Evolutionary conservation across 352 stramenopile species (phyloP).

Genomic region (Globisporangium rhizosaccharum): DNA sequence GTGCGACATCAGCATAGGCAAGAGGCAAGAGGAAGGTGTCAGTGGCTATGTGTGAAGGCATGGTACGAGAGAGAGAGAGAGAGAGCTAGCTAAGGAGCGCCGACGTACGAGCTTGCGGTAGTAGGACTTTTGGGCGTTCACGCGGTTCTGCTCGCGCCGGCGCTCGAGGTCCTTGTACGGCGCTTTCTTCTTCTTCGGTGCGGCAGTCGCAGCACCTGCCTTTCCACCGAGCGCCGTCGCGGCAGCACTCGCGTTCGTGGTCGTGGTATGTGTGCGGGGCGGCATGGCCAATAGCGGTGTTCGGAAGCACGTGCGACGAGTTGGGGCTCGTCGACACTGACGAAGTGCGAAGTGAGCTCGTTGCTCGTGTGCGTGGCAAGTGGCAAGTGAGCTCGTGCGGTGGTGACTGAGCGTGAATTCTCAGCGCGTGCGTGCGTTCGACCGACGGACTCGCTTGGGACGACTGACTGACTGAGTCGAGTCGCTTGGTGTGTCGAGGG

Average conservation of each 20-base stretch:
- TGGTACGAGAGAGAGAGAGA: too few species aligned
- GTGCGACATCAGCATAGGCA: background rate
- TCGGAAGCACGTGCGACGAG: too few species aligned
- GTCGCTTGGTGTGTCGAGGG: background rate
- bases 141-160: conserved; percentile 32
- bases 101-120: conserved; percentile 27
- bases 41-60: background rate
- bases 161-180: conserved; percentile 19
- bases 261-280: background rate
- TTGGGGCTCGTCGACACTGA: too few species aligned
- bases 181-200: conserved; percentile 8
- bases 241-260: background rate
- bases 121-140: conserved; percentile 33
- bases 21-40: background rate
- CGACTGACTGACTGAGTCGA: background rate
- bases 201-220: background rate
- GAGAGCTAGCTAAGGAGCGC: background rate
- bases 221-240: background rate
- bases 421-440: too few species aligned
- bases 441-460: too few species aligned
- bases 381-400: too few species aligned
- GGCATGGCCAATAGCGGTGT: background rate
- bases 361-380: too few species aligned
- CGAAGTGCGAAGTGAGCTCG: too few species aligned
- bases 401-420: too few species aligned